These are phyloP conservation scores for Calonectria ilicicola DNA, from an alignment of 2,329 filamentous ascomycete species.

Conservation along the genomic window DNA sequence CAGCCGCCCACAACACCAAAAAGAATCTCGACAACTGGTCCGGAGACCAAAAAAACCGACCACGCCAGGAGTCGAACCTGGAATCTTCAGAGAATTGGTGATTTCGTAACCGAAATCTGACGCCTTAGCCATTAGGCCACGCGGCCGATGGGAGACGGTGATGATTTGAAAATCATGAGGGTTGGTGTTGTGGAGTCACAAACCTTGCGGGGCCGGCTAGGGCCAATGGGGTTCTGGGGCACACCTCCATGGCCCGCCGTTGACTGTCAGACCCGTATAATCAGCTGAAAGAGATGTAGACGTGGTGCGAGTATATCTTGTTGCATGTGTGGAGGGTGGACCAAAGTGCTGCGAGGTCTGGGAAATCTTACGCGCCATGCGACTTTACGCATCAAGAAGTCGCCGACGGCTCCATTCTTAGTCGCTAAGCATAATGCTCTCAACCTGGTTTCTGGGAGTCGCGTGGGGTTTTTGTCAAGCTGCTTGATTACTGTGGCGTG, in stretches of 20 bases:
- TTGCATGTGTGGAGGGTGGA: background rate
- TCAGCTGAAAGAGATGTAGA: background rate
- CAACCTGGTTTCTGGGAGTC: no score
- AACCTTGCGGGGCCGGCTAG: background rate
- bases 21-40: background rate
- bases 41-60: constrained; percentile 1
- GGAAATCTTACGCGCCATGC: background rate
- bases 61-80: constrained; percentile 26
- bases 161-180: background rate
- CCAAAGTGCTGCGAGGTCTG: background rate
- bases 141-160: constrained; percentile 16
- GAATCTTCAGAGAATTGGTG: constrained; percentile 18
- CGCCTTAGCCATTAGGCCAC: constrained; percentile 28
- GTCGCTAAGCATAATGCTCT: no score
- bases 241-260: background rate
- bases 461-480: no score
- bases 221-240: background rate
- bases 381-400: background rate
- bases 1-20: background rate
- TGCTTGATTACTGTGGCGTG: no score
- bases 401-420: background rate
- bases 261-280: background rate
- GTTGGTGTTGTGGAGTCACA: background rate
- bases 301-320: background rate
- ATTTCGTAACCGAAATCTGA: constrained; percentile 20